phyloP scores from a whole-genome alignment of 202 grass and related monocot genomes.

The Digitaria exilis region DNA sequence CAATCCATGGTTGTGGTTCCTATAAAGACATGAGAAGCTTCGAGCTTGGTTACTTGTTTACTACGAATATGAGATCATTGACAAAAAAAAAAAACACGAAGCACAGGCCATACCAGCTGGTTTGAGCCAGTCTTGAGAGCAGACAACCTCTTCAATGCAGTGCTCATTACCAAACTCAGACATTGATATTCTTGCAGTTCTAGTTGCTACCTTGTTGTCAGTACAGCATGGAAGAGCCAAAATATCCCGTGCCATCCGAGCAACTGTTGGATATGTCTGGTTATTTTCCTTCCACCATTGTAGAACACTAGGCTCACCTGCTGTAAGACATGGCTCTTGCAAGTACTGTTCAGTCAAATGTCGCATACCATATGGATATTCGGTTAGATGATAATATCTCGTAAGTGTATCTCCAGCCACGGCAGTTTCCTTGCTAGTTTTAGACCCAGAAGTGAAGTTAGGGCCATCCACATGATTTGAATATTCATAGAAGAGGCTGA shows the following conservation, averaged over 20 bases:
- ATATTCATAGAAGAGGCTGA: constrained; percentile 14
- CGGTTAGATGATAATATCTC: not conserved
- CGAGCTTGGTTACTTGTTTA: not conserved
- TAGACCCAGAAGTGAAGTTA: not conserved
- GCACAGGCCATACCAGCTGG: not conserved
- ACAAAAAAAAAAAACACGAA: not conserved
- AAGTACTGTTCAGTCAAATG: constrained; percentile 18
- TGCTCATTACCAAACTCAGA: not conserved
- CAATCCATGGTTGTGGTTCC: not conserved
- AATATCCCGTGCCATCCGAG: constrained; percentile 26
- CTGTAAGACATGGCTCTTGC: not conserved
- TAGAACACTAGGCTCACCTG: constrained; percentile 15
- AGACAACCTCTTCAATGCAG: not conserved
- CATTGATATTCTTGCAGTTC: not conserved
- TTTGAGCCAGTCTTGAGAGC: constrained; percentile 15
- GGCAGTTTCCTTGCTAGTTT: too few species aligned
- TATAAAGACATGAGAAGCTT: not conserved
- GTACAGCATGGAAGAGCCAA: not conserved
- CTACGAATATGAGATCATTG: not conserved
- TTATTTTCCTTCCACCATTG: constrained; percentile 27
- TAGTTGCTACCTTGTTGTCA: constrained; percentile 5
- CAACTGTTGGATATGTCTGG: not conserved
- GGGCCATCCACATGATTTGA: not conserved
- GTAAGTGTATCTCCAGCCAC: not conserved
- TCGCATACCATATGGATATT: not conserved